Base-by-base conservation (phyloP, 805 yeast genomes). In the Candida cerambycidarum region DNA sequence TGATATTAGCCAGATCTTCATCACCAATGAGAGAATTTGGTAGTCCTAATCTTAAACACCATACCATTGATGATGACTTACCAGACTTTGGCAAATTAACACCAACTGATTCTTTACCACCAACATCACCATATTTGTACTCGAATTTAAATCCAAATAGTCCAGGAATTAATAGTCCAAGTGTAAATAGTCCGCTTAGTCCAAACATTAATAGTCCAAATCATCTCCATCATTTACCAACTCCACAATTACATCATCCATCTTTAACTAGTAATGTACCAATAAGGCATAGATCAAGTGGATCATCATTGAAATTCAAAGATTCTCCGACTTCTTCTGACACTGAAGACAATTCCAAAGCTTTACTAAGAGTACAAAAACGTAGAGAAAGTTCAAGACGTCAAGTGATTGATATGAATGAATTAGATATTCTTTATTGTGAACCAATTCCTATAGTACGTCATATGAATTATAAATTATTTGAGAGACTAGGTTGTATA, bases 381-480 rank as follows among this genome's bases (percentile, higher is more conserved):
- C 67, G 87, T 45, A 63, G 86, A 41, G 79, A 76, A 53, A 71
- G 80, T 36, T 63, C 80, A 7, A 63, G 76, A 40, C 58, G 69
- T 18, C 42, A 64, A 27, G 49, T 55, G 9, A 50, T 59, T 15
- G 39, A 50, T 23, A 35, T 39, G 23, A 45, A 47, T 42, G 73
- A 70, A 27, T 61, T 85, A 51, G 90, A 87, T 58, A 82, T 89
- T 4, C 67, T 92, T 35, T 69, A 89, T 11, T 89, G 97, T 62
- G 96, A 89, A 54, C 89, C 93, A 2, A 86, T 87, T 46, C 93
- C 96, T 0, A 84, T 84, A 43, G 82, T 87, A 51, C 65, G 95
- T 38, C 86, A 78, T 54, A 73, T 87, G 11, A 75, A 83, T 19
- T 75, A 80, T 32, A 78, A 75, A 45, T 73, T 82, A 47, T 67